Conservation (phyloP, 306 rosid species). For the Vigna angularis region DNA sequence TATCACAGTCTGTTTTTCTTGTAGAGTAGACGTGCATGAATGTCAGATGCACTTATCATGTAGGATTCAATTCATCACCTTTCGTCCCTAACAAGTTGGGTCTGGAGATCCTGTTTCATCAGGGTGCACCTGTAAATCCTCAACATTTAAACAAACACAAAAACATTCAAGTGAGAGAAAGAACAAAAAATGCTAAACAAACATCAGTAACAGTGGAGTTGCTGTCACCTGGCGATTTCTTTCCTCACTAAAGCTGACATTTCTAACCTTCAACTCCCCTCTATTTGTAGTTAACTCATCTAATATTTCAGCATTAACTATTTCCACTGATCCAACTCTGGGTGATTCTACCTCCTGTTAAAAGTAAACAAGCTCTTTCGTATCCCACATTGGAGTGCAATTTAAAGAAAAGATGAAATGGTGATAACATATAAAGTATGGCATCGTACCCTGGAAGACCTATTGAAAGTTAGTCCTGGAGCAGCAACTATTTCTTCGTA, state of each 20-base stretch:
- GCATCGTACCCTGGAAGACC: constrained; percentile 56
- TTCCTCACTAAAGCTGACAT: constrained; percentile 69
- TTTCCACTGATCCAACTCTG: constrained; percentile 47
- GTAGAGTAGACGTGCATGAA: neutral
- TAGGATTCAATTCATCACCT: neutral
- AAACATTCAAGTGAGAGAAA: neutral
- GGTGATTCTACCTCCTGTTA: constrained; percentile 58
- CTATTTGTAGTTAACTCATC: constrained; percentile 80
- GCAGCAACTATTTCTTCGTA: constrained; percentile 75
- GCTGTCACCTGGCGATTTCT: constrained; percentile 59
- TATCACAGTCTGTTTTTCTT: constrained; percentile 23
- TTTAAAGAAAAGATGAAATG: neutral
- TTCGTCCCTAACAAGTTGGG: neutral
- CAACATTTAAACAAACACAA: neutral
- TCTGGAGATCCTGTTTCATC: constrained; percentile 35
- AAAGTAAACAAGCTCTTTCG: neutral
- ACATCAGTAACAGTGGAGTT: neutral
- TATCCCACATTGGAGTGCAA: neutral
- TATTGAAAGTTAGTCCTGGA: constrained; percentile 48
- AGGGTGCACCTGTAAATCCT: constrained; percentile 55
- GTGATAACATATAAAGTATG: constrained; percentile 7
- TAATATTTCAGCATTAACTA: constrained; percentile 73
- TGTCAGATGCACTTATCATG: neutral
- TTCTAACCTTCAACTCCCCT: constrained; percentile 83
- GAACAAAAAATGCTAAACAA: neutral